These are phyloP conservation scores for Penicillium sp. DNA, from an alignment of 2,329 filamentous ascomycete genomes.

Conservation along the genomic window DNA sequence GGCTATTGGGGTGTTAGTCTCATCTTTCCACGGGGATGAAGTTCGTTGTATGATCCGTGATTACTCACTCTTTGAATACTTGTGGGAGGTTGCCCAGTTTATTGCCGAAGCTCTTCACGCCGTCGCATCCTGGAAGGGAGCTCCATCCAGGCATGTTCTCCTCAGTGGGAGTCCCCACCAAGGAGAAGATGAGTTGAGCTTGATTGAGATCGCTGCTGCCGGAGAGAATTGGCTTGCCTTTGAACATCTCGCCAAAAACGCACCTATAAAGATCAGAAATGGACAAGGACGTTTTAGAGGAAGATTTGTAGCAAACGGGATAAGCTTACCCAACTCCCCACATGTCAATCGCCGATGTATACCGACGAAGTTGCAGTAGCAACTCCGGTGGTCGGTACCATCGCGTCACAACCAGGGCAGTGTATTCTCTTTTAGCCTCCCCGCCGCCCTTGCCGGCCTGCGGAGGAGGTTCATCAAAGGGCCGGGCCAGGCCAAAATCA, in stretches of 20 bases:
- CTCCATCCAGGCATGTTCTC: conserved; percentile 93
- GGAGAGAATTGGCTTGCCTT: conserved; percentile 86
- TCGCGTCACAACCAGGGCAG: conserved; percentile 90
- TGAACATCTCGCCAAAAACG: conserved; percentile 97
- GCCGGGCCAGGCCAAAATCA: conserved; percentile 91
- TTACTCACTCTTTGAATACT: conserved; percentile 70
- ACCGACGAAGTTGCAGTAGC: conserved; percentile 80
- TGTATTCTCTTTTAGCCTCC: conserved; percentile 86
- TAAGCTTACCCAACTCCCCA: conserved; percentile 87
- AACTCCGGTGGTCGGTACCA: conserved; percentile 98
- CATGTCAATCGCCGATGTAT: conserved; percentile 97
- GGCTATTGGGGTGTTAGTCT: conserved; percentile 45
- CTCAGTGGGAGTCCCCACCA: conserved; percentile 87
- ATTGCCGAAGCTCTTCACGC: conserved; percentile 62
- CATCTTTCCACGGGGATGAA: neutral
- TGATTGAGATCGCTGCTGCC: conserved; percentile 89
- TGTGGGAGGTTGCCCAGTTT: conserved; percentile 67
- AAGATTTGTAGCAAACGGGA: neutral
- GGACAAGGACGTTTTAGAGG: neutral
- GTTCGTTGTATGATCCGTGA: neutral
- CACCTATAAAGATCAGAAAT: conserved; percentile 60
- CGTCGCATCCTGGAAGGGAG: conserved; percentile 76
- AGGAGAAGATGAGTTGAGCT: conserved; percentile 88
- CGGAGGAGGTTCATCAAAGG: conserved; percentile 85
- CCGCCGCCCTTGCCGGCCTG: conserved; percentile 76